Evolutionary conservation across 2,329 filamentous ascomycete genomes (phyloP), one percentile per base, ranked within the genome.

Genomic region (Fusarium pseudoanthophilum): DNA sequence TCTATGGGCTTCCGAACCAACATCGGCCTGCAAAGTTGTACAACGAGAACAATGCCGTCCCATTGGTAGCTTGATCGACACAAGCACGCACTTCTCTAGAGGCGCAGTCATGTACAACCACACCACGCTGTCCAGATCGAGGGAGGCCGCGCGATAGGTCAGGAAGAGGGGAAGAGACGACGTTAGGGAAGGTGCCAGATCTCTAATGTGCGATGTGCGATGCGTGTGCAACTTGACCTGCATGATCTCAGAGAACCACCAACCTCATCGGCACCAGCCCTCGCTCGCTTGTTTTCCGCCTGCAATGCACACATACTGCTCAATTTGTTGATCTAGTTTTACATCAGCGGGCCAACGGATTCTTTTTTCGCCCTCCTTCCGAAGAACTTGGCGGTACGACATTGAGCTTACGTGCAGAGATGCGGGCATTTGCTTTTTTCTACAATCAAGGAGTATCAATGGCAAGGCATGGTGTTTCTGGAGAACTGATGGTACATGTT

Each of bases 181-280:
- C 66, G 64, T 69, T 72, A 67, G 75, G 70, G 53, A 66, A 68
- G 51, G 68, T 73, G 72, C 70, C 72, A 75, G 77, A 78, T 78
- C 76, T 77, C 69, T 74, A 59, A 77, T 66, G 69, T 65, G 72
- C 60, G 48, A 73, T 69, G 64, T 65, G 68, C 64, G 58, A 73
- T 69, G 62, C 60, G 36, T 69, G 77, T 78, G 71, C 69, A 42
- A 77, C 75, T 67, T 65, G 70, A 75, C 67, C 72, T 78, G 76
- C 77, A 78, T 78, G 69, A 78, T 78, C 77, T 78, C 55, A 73
- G 69, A 75, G 65, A 69, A 69, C 67, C 61, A 70, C 59, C 67
- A 78, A 73, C 76, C 70, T 77, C 68, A 71, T 68, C 74, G 63
- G 66, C 63, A 48, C 62, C 70, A 77, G 70, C 73, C 65, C 60